Evolutionary conservation across 768 basidiomycete genomes (phyloP), one percentile per base, ranked within the genome.

Genomic region (Thelephora ganbajun): DNA sequence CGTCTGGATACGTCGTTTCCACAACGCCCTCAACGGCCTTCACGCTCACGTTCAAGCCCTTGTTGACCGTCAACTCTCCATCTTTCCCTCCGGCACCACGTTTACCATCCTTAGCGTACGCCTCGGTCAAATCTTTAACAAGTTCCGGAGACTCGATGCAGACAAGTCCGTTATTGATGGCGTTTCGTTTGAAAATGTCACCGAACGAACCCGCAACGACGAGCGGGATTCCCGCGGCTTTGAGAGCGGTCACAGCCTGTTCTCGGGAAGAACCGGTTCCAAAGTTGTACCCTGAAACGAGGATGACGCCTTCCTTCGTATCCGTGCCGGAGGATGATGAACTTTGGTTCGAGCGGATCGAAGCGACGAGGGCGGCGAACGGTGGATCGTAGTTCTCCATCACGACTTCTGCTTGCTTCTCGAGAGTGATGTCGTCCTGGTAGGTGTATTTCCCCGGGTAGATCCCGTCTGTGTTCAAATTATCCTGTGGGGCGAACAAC

Each of bases 361-460:
- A 66, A 2, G 77, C 73, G 34, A 87, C 81, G 46, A 77, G 75
- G 1, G 68, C 46, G 11, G 94, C 86, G 61, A 98, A 98, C 0
- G 71, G 64, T 0, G 89, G 82, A 57, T 99, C 94, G 63, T 99
- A 98, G 69, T 98, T 99, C 68, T 99, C 94, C 93, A 98, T 97
- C 35, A 97, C 94, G 18, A 98, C 85, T 57, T 96, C 79, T 2
- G 91, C 93, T 63, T 98, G 96, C 23, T 81, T 77, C 51, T 81
- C 83, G 33, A 91, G 89, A 1, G 94, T 97, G 62, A 99, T 96
- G 58, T 97, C 96, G 61, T 99, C 96, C 65, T 96, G 92, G 64
- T 99, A 99, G 5, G 94, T 99, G 65, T 96, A 98, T 64, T 96
- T 98, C 16, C 94, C 94, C 0, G 96, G 96, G 67, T 99, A 99